Percentiles rank a stretch among this genome's conserved stretches.
phyloP scores from a whole-genome alignment of 208 protist genomes.

The Acanthamoeba pearcei region DNA sequence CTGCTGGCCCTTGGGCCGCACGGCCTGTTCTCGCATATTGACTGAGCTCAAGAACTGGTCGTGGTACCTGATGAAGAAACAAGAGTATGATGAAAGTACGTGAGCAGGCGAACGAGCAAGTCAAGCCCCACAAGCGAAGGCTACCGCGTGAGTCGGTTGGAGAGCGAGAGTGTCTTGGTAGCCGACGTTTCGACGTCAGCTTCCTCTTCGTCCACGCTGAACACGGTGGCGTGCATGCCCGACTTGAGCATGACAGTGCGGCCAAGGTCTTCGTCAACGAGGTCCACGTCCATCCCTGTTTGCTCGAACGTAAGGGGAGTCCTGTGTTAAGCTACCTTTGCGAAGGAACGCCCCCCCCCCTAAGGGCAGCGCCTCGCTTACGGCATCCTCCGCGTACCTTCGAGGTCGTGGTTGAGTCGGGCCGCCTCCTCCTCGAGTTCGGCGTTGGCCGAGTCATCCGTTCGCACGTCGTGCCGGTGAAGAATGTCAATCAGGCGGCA shows the following conservation, averaged over 20 bases:
- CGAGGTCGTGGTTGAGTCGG: not conserved
- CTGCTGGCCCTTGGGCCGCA: not conserved
- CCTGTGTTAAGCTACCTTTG: too few species aligned
- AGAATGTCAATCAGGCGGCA: slow-evolving; percentile 30
- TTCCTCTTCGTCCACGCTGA: slow-evolving; percentile 28
- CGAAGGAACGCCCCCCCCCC: too few species aligned
- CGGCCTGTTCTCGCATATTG: not conserved
- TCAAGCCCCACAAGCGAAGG: not conserved
- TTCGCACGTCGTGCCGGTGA: slow-evolving; percentile 29
- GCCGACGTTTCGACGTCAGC: not conserved
- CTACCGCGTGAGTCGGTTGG: slow-evolving; percentile 37
- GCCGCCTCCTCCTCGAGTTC: not conserved
- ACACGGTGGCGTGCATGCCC: slow-evolving; percentile 33
- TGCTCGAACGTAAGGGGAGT: too few species aligned
- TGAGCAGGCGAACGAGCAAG: not conserved
- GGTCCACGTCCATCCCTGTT: not conserved
- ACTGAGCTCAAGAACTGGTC: slow-evolving; percentile 62
- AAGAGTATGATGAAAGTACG: not conserved
- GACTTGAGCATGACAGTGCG: slow-evolving; percentile 8
- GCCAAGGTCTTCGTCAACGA: slow-evolving; percentile 57
- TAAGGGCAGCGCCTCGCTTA: too few species aligned
- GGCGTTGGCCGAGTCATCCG: not conserved
- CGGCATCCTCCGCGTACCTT: not conserved
- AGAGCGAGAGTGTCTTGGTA: not conserved
- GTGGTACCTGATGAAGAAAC: not conserved